Conservation (phyloP, 768 basidiomycete species). For the Mycena epipterygia region DNA sequence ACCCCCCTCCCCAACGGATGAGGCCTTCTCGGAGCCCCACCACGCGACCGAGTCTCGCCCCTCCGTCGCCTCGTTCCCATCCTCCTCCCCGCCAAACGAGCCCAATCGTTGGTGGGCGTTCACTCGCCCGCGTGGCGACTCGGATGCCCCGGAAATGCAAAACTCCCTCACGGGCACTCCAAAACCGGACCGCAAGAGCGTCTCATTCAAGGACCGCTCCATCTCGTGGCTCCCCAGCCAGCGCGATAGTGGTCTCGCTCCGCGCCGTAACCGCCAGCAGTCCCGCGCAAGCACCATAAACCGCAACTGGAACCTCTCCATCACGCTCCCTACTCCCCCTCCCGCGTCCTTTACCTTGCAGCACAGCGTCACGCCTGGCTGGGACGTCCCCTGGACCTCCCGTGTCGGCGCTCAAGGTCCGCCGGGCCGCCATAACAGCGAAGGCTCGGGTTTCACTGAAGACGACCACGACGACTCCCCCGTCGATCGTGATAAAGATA, state of each 20-base stretch:
- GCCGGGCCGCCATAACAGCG: slow-evolving; percentile 42
- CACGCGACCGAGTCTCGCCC: slow-evolving; percentile 56
- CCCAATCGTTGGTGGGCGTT: slow-evolving; percentile 84
- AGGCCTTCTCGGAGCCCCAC: slow-evolving; percentile 44
- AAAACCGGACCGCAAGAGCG: slow-evolving; percentile 50
- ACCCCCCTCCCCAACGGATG: slow-evolving; percentile 78
- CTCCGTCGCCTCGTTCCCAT: slow-evolving; percentile 67
- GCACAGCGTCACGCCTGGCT: slow-evolving; percentile 71
- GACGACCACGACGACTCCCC: slow-evolving; percentile 42
- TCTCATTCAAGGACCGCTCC: slow-evolving; percentile 58
- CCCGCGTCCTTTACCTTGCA: slow-evolving; percentile 65
- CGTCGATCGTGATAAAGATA: slow-evolving; percentile 43
- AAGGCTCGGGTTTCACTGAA: slow-evolving; percentile 46
- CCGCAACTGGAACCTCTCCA: slow-evolving; percentile 47
- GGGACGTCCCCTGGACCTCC: slow-evolving; percentile 79
- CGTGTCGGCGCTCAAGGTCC: slow-evolving; percentile 58
- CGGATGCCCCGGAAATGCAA: slow-evolving; percentile 29
- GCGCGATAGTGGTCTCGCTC: slow-evolving; percentile 48
- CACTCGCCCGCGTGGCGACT: slow-evolving; percentile 64
- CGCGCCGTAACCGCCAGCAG: slow-evolving; percentile 48
- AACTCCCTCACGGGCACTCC: slow-evolving; percentile 9
- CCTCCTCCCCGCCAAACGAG: slow-evolving; percentile 58
- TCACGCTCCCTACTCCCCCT: slow-evolving; percentile 52
- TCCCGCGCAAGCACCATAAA: slow-evolving; percentile 24
- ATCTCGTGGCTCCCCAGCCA: slow-evolving; percentile 65